Evolutionary conservation across 2,329 filamentous ascomycete genomes (phyloP).

Genomic region (Epichloe baconii): DNA sequence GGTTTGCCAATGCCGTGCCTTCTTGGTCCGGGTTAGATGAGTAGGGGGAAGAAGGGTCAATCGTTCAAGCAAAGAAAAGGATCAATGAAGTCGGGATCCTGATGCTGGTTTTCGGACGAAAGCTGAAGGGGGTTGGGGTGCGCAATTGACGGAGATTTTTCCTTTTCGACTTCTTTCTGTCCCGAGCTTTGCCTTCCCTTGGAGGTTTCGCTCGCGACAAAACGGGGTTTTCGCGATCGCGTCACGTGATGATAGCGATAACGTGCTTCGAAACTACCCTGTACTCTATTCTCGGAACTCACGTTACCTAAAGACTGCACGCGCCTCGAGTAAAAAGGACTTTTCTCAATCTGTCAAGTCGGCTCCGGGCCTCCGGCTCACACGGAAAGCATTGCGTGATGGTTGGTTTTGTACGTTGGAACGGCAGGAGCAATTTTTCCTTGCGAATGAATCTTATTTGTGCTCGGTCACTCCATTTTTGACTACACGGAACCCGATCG

Average conservation of each 20-base stretch:
- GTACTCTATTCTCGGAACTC: background rate
- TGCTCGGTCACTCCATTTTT: too few species aligned
- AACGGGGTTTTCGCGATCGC: background rate
- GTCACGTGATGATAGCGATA: background rate
- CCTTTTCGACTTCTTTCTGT: background rate
- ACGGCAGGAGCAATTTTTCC: too few species aligned
- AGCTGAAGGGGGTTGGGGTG: background rate
- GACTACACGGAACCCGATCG: background rate
- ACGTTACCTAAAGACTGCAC: too few species aligned
- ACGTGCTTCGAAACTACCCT: background rate
- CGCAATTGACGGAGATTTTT: background rate
- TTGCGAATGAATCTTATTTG: too few species aligned
- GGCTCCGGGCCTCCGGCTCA: too few species aligned
- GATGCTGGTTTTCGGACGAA: too few species aligned
- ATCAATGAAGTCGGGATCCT: too few species aligned
- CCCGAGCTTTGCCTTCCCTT: background rate
- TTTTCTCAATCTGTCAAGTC: too few species aligned
- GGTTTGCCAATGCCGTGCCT: constrained; percentile 10
- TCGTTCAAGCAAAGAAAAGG: background rate
- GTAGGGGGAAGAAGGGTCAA: background rate
- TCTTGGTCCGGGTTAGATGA: background rate
- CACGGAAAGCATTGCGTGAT: too few species aligned
- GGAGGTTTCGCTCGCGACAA: background rate
- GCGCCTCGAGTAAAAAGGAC: too few species aligned
- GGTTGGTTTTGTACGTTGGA: too few species aligned